These are phyloP conservation scores for Hypoxylon trugodes DNA, from an alignment of 495 filamentous ascomycete genomes.

Conservation along the genomic window DNA sequence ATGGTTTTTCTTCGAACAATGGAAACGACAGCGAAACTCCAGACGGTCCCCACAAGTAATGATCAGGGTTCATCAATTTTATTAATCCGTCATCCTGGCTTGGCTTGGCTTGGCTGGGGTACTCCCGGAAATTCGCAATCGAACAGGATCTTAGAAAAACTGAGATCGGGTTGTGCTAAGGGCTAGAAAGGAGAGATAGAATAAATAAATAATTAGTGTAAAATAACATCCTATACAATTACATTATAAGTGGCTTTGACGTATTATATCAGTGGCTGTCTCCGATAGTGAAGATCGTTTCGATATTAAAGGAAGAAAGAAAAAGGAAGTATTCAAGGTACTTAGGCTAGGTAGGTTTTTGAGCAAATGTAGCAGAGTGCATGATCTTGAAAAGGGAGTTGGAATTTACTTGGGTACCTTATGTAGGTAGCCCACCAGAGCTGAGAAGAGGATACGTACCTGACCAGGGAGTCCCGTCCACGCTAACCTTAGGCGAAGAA, in stretches of 20 bases:
- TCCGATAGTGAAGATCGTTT: not conserved
- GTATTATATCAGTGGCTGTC: not conserved
- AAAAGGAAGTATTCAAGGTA: no score
- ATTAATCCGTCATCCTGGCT: conserved; percentile 43
- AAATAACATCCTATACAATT: no score
- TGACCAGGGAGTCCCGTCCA: conserved; percentile 8
- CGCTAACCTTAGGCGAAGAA: conserved; percentile 36
- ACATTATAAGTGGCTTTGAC: not conserved
- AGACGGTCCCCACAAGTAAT: conserved; percentile 41
- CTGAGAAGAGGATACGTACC: conserved; percentile 26
- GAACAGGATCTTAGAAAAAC: conserved; percentile 35
- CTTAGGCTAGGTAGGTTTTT: not conserved
- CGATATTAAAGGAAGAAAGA: no score
- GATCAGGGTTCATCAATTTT: conserved; percentile 37
- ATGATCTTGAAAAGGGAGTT: conserved; percentile 17
- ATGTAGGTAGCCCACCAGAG: conserved; percentile 3
- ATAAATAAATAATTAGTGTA: not conserved
- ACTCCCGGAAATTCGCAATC: conserved; percentile 45
- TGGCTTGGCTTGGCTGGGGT: conserved; percentile 39
- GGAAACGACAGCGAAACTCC: conserved; percentile 47
- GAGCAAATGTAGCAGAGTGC: not conserved
- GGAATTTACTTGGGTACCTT: no score
- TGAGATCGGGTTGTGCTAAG: conserved; percentile 34
- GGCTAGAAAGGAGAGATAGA: not conserved
- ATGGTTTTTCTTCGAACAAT: conserved; percentile 38